Conservation (phyloP, 768 basidiomycete genomes). For the Trametes sanguinea region DNA sequence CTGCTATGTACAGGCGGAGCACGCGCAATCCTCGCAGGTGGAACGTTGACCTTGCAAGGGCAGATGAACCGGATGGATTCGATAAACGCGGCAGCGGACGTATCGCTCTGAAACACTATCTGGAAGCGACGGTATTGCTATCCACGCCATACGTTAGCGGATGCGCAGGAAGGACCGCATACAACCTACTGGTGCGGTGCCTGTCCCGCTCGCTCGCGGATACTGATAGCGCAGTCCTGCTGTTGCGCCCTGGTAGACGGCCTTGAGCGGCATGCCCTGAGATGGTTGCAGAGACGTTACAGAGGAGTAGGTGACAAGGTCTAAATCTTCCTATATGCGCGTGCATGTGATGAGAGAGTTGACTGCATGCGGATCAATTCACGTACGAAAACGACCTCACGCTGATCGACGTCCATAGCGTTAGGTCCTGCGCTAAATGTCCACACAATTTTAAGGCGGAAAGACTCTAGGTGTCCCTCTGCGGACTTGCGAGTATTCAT, state of each 20-base stretch:
- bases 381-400: constrained; percentile 69
- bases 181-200: constrained; percentile 35
- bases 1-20: not conserved
- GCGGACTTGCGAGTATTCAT: constrained; percentile 57
- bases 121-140: constrained; percentile 80
- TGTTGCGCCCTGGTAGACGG: constrained; percentile 71
- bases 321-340: constrained; percentile 67
- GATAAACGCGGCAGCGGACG: constrained; percentile 57
- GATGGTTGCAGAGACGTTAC: constrained; percentile 38
- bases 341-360: not conserved
- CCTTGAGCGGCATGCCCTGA: constrained; percentile 74
- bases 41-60: constrained; percentile 67
- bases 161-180: not conserved
- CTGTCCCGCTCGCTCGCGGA: constrained; percentile 38
- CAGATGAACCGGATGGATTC: constrained; percentile 66
- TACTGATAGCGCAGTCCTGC: constrained; percentile 78
- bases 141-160: not conserved
- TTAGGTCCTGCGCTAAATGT: constrained; percentile 42
- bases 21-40: constrained; percentile 21
- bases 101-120: constrained; percentile 58
- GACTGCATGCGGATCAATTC: constrained; percentile 1
- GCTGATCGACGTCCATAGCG: constrained; percentile 43
- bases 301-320: constrained; percentile 67
- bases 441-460: constrained; percentile 69
- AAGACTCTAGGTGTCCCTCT: constrained; percentile 55